Percentiles rank a stretch among this genome's conserved stretches.
Conservation (phyloP, 768 basidiomycete genomes). For the Leccinum ochraceum region DNA sequence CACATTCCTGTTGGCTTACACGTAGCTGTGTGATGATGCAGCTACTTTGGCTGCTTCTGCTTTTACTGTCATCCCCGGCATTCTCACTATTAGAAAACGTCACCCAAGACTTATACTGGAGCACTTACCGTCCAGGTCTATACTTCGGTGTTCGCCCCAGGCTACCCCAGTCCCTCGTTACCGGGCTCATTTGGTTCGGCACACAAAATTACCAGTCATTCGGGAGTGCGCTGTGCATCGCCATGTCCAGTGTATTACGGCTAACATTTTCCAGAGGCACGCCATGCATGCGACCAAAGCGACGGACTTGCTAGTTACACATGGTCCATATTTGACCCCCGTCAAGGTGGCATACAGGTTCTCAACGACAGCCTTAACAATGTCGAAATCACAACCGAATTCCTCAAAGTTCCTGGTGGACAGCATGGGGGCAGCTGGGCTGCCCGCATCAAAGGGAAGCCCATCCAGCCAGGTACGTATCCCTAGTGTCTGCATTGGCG, state of each 20-base stretch:
- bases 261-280: constrained; percentile 49
- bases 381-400: constrained; percentile 79
- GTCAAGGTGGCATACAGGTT: constrained; percentile 84
- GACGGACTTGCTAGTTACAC: constrained; percentile 82
- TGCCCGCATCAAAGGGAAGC: constrained; percentile 78
- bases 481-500: neutral
- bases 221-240: constrained; percentile 46
- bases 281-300: constrained; percentile 88
- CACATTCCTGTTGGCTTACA: neutral
- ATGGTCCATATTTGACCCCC: constrained; percentile 85
- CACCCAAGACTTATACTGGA: constrained; percentile 57
- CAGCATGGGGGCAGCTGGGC: constrained; percentile 88
- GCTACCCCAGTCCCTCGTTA: constrained; percentile 86
- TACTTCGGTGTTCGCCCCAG: constrained; percentile 92
- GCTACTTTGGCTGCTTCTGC: constrained; percentile 30
- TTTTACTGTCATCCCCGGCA: constrained; percentile 19
- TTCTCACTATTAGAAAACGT: constrained; percentile 31
- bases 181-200: constrained; percentile 93
- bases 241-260: neutral
- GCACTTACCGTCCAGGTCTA: constrained; percentile 87
- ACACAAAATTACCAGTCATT: constrained; percentile 80
- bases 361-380: constrained; percentile 83
- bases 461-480: constrained; percentile 59
- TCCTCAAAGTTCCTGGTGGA: constrained; percentile 84
- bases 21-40: constrained; percentile 13